Percentiles rank a stretch among this genome's conserved stretches.
phyloP scores from a whole-genome alignment of 164 flowering plant species.

The Nymphaea colorata region DNA sequence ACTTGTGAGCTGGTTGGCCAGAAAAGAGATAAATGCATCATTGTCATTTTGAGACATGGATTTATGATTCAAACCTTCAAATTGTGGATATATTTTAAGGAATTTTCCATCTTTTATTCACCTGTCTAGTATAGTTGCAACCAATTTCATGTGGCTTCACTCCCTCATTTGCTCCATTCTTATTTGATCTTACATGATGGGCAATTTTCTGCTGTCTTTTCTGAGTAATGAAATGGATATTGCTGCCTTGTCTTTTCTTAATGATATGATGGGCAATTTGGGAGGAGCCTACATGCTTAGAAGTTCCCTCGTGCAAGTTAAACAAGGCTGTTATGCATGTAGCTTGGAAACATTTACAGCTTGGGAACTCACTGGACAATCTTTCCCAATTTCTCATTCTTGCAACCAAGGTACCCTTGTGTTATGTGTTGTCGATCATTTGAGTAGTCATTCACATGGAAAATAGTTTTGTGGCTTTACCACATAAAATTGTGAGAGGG shows the following conservation, averaged over 20 bases:
- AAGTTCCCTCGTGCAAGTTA: slow-evolving; percentile 55
- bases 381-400: slow-evolving; percentile 32
- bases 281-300: slow-evolving; percentile 80
- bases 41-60: no score
- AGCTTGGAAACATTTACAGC: slow-evolving; percentile 38
- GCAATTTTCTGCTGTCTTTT: no score
- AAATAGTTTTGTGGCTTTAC: neutral
- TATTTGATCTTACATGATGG: no score
- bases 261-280: slow-evolving; percentile 43
- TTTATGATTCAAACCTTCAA: neutral
- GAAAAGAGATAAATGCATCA: no score
- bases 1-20: no score
- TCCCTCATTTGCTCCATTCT: neutral
- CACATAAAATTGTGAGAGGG: no score
- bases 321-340: slow-evolving; percentile 52
- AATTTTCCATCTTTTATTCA: no score
- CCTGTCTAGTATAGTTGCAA: neutral
- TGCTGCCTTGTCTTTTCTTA: slow-evolving; percentile 21
- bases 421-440: neutral
- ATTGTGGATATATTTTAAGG: neutral
- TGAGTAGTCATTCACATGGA: no score
- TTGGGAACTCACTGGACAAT: slow-evolving; percentile 23
- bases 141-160: neutral
- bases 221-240: neutral
- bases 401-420: slow-evolving; percentile 54